Conservation (phyloP, 345 rosid genomes). For the Rhizophora mangle region DNA sequence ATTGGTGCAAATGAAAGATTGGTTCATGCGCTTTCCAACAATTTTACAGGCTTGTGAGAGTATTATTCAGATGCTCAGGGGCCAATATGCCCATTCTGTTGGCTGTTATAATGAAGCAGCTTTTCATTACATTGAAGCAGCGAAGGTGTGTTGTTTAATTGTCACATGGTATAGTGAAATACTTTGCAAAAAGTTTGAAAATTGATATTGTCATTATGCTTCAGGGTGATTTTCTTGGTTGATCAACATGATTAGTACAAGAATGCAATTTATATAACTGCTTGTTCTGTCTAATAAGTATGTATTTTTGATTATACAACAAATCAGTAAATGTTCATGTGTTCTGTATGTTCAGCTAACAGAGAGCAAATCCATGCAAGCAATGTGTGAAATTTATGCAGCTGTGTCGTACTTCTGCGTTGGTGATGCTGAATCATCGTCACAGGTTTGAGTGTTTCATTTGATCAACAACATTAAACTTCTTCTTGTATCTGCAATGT, state of each 20-base stretch:
- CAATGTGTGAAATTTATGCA: slow-evolving; percentile 87
- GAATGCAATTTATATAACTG: neutral
- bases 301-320: neutral
- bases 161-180: neutral
- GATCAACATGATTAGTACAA: neutral
- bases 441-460: slow-evolving; percentile 51
- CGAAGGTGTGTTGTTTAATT: slow-evolving; percentile 51
- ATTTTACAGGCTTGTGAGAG: slow-evolving; percentile 90
- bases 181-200: neutral
- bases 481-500: slow-evolving; percentile 10
- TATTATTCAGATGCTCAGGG: slow-evolving; percentile 93
- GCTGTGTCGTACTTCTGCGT: slow-evolving; percentile 87
- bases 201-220: neutral
- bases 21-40: slow-evolving; percentile 86
- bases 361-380: slow-evolving; percentile 86
- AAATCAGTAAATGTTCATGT: neutral
- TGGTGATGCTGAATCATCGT: slow-evolving; percentile 92
- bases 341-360: slow-evolving; percentile 54
- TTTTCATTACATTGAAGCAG: slow-evolving; percentile 87
- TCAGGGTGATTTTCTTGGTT: neutral
- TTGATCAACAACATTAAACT: neutral
- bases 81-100: slow-evolving; percentile 94
- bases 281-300: slow-evolving; percentile 3
- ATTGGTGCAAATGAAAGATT: slow-evolving; percentile 78
- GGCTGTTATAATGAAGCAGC: slow-evolving; percentile 93